These are phyloP conservation scores for Alternaria sp. DNA, from an alignment of 2,329 filamentous ascomycete species.

Conservation along the genomic window DNA sequence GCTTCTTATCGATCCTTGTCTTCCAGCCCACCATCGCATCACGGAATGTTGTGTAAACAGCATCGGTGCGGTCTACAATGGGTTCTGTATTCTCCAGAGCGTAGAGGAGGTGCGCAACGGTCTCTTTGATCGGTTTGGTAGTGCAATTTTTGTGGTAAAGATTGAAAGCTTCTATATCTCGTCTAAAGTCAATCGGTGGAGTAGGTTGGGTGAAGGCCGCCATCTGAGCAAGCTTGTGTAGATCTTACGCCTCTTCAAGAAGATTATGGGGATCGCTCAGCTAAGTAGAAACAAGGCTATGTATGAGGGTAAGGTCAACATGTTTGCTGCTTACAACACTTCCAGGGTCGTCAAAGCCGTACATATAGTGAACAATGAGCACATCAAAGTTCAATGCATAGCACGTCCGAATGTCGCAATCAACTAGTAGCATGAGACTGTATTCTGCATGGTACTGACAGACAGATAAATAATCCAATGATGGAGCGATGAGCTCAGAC, in stretches of 20 bases:
- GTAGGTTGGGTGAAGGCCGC: not conserved
- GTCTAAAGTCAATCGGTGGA: not conserved
- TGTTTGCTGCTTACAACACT: not conserved
- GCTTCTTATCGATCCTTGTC: not conserved
- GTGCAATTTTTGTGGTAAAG: not conserved
- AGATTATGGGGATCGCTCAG: rapidly evolving
- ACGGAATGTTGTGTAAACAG: not conserved
- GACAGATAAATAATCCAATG: too few species aligned
- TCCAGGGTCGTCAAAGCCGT: not conserved
- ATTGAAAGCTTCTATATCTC: not conserved
- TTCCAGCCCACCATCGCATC: not conserved
- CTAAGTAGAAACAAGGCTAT: not conserved
- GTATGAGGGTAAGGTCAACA: not conserved
- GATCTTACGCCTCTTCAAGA: not conserved
- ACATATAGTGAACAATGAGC: not conserved
- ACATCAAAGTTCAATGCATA: not conserved
- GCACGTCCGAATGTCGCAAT: not conserved
- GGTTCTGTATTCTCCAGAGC: not conserved
- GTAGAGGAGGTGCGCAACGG: not conserved
- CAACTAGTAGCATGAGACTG: not conserved
- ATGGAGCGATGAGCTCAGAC: not conserved
- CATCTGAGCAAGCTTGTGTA: not conserved
- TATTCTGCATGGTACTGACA: not conserved
- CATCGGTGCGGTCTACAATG: not conserved
- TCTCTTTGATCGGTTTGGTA: not conserved